phyloP scores from a whole-genome alignment of 176 grass and related monocot species.

The Hyparrhenia diplandra region DNA sequence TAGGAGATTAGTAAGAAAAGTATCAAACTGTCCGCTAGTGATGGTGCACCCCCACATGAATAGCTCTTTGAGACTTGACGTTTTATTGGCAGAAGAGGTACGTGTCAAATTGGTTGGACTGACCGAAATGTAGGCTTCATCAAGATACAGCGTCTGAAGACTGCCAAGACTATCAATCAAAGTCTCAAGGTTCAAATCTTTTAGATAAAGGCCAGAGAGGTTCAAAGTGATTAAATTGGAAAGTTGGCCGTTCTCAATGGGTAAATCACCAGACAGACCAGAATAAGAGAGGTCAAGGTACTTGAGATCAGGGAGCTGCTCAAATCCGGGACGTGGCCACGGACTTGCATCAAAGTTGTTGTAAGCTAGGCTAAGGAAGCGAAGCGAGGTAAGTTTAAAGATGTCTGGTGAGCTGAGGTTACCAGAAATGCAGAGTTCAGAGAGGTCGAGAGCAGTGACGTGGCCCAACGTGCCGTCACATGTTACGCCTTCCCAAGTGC shows the following conservation, averaged over 20 bases:
- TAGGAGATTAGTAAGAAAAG: background rate
- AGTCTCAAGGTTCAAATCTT: background rate
- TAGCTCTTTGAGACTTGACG: background rate
- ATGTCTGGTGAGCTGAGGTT: too few relatives aligned
- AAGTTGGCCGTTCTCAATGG: conserved; percentile 25
- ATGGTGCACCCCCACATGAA: background rate
- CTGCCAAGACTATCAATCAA: conserved; percentile 35
- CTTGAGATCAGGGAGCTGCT: too few relatives aligned
- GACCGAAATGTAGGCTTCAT: conserved; percentile 9
- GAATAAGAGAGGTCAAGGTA: too few relatives aligned
- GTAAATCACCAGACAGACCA: conserved; percentile 34
- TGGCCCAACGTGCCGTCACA: too few relatives aligned
- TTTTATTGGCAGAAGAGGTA: background rate
- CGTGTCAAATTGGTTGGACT: background rate
- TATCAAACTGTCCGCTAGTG: background rate
- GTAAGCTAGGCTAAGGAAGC: too few relatives aligned
- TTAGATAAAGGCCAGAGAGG: conserved; percentile 5
- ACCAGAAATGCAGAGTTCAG: too few relatives aligned
- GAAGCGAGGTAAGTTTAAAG: too few relatives aligned
- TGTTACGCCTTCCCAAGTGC: too few relatives aligned
- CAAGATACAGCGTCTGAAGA: background rate
- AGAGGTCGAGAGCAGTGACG: too few relatives aligned
- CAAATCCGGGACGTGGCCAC: too few relatives aligned
- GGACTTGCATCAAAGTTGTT: too few relatives aligned
- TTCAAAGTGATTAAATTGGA: conserved; percentile 25